A percentile compares a stretch with the other conserved stretches of the same genome.
Evolutionary conservation across 1,139 yeast species (phyloP).

Genomic region (Candida sp.): DNA sequence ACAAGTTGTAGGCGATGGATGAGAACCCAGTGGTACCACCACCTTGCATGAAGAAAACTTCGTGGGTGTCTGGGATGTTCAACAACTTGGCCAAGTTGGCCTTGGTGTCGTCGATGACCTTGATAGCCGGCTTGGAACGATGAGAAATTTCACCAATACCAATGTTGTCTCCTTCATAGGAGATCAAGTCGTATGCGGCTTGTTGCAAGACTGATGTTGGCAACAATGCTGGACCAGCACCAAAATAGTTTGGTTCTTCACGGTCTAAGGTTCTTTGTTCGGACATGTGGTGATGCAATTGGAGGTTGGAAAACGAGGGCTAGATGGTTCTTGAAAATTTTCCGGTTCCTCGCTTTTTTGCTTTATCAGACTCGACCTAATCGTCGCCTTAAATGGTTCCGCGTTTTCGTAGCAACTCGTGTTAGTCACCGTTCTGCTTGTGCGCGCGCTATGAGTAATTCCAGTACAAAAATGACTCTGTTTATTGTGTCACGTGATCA

Average conservation of each 20-base stretch:
- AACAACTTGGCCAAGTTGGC: constrained; percentile 63
- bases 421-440: too few relatives aligned
- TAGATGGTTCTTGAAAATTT: not conserved
- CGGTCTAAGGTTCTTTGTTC: constrained; percentile 45
- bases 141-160: constrained; percentile 98
- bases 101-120: constrained; percentile 80
- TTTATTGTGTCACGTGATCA: not conserved
- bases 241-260: constrained; percentile 84
- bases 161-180: constrained; percentile 69
- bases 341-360: not conserved
- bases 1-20: constrained; percentile 79
- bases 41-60: constrained; percentile 93
- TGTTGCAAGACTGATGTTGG: constrained; percentile 85
- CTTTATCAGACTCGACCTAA: not conserved
- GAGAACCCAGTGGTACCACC: constrained; percentile 98
- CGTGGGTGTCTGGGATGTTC: constrained; percentile 88
- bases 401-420: too few relatives aligned
- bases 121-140: constrained; percentile 82
- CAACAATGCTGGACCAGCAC: constrained; percentile 96
- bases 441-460: not conserved
- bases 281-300: constrained; percentile 4
- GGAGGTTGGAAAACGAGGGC: not conserved
- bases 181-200: constrained; percentile 83
- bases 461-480: constrained; percentile 1
- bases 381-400: not conserved